Conservation (phyloP, 2,329 filamentous ascomycete species). For the Clonostachys byssicola region DNA sequence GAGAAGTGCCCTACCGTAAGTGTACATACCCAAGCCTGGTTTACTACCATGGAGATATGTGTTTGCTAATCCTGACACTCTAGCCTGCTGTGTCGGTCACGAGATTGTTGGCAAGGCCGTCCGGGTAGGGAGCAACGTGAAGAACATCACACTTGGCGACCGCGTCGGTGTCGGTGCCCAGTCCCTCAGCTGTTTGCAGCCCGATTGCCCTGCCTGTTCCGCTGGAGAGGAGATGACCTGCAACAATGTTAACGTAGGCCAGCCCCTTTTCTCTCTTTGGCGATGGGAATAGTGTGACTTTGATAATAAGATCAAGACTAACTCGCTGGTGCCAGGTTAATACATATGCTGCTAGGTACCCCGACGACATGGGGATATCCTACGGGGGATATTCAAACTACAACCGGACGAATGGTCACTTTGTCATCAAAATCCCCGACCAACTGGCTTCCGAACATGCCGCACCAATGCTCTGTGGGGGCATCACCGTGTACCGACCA, state of each 20-base stretch:
- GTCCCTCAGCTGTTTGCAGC: constrained; percentile 41
- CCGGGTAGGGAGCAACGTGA: constrained; percentile 37
- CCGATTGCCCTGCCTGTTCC: constrained; percentile 33
- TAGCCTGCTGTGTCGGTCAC: constrained; percentile 47
- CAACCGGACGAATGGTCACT: constrained; percentile 23
- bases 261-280: constrained; percentile 2
- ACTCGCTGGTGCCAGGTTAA: constrained; percentile 23
- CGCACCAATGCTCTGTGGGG: constrained; percentile 67
- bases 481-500: constrained; percentile 64
- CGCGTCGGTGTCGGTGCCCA: constrained; percentile 62
- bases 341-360: constrained; percentile 1
- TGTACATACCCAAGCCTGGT: constrained; percentile 1
- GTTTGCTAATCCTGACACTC: no score
- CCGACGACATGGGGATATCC: not conserved
- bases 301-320: constrained; percentile 15
- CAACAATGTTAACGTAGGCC: no score
- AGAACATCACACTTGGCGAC: constrained; percentile 54
- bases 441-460: constrained; percentile 30
- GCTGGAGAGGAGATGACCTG: constrained; percentile 20
- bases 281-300: no score
- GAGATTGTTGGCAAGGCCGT: constrained; percentile 55
- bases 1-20: no score
- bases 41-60: no score
- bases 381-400: constrained; percentile 2
- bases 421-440: constrained; percentile 43